These are phyloP conservation scores for Vaccinium corymbosum DNA, from an alignment of 148 eudicot genomes.

Conservation along the genomic window DNA sequence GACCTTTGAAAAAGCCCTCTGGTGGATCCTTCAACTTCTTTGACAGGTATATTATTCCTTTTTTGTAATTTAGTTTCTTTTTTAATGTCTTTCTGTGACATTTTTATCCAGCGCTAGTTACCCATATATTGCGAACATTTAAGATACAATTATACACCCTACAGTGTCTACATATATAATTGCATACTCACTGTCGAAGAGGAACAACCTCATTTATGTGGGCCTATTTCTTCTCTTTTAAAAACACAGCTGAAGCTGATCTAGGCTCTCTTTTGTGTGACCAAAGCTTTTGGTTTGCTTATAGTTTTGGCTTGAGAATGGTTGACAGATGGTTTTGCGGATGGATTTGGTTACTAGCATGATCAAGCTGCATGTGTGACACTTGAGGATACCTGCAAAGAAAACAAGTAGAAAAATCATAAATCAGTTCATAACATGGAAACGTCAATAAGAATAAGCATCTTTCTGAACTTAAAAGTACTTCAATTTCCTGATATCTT, in stretches of 20 bases:
- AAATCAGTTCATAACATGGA: background rate
- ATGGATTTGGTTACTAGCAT: background rate
- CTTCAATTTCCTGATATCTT: background rate
- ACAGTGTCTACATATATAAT: background rate
- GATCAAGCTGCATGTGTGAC: conserved; percentile 3
- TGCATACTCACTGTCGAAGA: background rate
- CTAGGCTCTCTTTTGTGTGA: background rate
- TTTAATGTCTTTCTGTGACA: background rate
- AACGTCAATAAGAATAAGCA: background rate
- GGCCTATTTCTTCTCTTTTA: background rate
- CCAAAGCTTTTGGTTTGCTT: background rate
- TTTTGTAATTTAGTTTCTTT: background rate
- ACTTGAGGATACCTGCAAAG: background rate
- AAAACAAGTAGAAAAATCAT: background rate
- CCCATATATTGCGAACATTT: background rate
- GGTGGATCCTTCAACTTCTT: conserved; percentile 60
- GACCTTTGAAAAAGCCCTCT: conserved; percentile 50
- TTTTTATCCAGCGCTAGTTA: background rate
- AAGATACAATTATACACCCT: too few relatives aligned
- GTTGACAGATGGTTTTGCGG: background rate
- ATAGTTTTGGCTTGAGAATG: background rate
- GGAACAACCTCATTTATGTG: background rate
- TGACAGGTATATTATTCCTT: conserved; percentile 55
- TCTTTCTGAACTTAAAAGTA: background rate
- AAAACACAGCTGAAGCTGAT: background rate